A percentile compares a stretch with the other conserved stretches of the same genome.
These are phyloP conservation scores for Pseudocercospora ulei DNA, from an alignment of 2,329 filamentous ascomycete species.

Conservation along the genomic window DNA sequence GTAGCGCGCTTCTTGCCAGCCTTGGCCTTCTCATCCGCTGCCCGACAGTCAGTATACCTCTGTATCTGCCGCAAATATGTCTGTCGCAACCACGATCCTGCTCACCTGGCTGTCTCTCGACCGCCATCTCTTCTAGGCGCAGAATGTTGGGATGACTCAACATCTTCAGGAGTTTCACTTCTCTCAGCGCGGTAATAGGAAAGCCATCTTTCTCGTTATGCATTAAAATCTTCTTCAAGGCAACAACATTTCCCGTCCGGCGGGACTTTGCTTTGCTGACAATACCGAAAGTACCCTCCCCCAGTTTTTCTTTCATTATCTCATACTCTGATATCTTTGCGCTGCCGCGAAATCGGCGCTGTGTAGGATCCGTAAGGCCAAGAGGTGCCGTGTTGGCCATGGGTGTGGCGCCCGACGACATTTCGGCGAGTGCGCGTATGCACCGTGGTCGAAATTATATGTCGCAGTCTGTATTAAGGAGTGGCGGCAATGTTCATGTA, in stretches of 20 bases:
- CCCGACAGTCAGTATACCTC: constrained; percentile 9
- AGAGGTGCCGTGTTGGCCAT: constrained; percentile 24
- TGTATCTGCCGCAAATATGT: constrained; percentile 5
- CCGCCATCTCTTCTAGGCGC: constrained; percentile 86
- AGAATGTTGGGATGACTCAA: constrained; percentile 86
- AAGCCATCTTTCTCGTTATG: constrained; percentile 99
- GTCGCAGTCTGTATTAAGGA: not conserved
- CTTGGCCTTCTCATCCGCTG: constrained; percentile 31
- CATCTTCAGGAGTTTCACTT: constrained; percentile 95
- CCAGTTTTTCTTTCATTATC: constrained; percentile 64
- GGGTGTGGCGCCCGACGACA: constrained; percentile 45
- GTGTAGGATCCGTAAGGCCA: constrained; percentile 41
- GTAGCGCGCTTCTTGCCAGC: constrained; percentile 55
- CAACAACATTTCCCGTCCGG: constrained; percentile 64
- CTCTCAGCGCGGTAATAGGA: constrained; percentile 92
- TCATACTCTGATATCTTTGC: constrained; percentile 74
- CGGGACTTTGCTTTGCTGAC: constrained; percentile 80
- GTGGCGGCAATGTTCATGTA: not conserved
- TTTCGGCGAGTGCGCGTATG: constrained; percentile 4
- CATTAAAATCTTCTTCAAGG: constrained; percentile 98
- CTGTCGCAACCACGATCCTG: constrained; percentile 4
- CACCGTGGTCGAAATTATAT: not conserved
- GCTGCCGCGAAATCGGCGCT: constrained; percentile 66
- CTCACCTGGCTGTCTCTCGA: constrained; percentile 71
- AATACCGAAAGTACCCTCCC: constrained; percentile 93